phyloP scores from a whole-genome alignment of 257 asterid genomes.

The Solanum paucissectum region DNA sequence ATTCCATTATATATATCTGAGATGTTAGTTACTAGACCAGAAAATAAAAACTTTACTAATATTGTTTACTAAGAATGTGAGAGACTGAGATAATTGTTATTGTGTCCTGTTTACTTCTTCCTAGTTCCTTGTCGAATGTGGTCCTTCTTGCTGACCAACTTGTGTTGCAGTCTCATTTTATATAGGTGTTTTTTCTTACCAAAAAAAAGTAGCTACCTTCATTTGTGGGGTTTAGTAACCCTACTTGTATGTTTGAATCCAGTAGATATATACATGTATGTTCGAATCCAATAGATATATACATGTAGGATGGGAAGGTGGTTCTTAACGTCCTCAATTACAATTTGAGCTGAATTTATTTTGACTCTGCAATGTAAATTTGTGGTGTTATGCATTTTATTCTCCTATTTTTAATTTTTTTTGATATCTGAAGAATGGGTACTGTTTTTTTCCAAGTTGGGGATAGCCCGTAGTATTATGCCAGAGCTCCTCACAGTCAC shows the following conservation, averaged over 20 bases:
- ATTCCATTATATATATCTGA: neutral
- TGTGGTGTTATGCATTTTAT: neutral
- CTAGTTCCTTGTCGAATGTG: neutral
- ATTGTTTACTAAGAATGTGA: neutral
- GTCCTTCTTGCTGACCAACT: neutral
- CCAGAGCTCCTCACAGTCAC: neutral
- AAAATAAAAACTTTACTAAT: neutral
- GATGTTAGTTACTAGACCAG: neutral
- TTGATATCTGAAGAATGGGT: neutral
- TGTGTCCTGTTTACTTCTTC: neutral
- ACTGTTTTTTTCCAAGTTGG: neutral
- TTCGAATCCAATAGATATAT: neutral
- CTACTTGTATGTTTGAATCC: neutral
- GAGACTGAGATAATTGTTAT: neutral
- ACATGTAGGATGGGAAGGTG: neutral
- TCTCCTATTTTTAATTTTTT: neutral
- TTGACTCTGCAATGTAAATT: neutral
- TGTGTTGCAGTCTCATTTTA: neutral
- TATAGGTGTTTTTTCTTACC: neutral
- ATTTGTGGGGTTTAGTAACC: neutral
- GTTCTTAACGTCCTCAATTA: neutral
- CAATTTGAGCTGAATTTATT: neutral
- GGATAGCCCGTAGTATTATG: neutral
- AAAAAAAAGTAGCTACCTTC: neutral
- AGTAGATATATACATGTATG: neutral